Conservation (phyloP, 164 flowering plant genomes). For the Macadamia tetraphylla region DNA sequence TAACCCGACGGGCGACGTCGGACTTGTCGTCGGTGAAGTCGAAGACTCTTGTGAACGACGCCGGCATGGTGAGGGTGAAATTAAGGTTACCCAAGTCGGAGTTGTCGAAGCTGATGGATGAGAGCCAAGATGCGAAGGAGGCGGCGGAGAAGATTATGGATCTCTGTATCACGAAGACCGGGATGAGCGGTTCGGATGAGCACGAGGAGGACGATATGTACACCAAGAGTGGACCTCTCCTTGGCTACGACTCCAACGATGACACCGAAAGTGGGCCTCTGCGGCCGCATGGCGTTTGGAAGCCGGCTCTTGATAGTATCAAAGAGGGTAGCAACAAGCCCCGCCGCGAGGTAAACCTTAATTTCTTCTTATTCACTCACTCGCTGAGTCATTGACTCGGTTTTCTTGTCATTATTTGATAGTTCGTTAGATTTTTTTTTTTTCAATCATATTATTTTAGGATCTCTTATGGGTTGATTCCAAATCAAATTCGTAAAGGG, state of each 20-base stretch:
- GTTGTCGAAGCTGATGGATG: background rate
- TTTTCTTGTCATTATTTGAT: background rate
- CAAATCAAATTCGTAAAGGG: too few species aligned
- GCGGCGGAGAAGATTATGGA: background rate
- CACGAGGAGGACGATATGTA: too few species aligned
- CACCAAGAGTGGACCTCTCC: too few species aligned
- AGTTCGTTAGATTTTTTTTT: background rate
- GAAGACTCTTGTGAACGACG: background rate
- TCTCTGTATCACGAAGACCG: background rate
- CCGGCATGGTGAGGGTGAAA: background rate
- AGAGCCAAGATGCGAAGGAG: background rate
- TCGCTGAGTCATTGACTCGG: background rate
- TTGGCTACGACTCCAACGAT: background rate
- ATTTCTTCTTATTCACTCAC: too few species aligned
- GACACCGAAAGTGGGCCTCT: background rate
- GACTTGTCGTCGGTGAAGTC: constrained; percentile 34
- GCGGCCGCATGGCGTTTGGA: background rate
- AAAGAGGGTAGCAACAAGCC: background rate
- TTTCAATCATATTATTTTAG: too few species aligned
- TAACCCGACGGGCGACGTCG: constrained; percentile 40
- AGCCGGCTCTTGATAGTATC: background rate
- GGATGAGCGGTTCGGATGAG: too few species aligned
- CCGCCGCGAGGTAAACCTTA: too few species aligned
- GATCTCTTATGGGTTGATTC: too few species aligned
- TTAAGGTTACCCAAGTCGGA: background rate